A percentile compares a stretch with the other conserved stretches of the same genome.
These are phyloP conservation scores for Vigna mungo DNA, from an alignment of 306 rosid species.

Conservation along the genomic window DNA sequence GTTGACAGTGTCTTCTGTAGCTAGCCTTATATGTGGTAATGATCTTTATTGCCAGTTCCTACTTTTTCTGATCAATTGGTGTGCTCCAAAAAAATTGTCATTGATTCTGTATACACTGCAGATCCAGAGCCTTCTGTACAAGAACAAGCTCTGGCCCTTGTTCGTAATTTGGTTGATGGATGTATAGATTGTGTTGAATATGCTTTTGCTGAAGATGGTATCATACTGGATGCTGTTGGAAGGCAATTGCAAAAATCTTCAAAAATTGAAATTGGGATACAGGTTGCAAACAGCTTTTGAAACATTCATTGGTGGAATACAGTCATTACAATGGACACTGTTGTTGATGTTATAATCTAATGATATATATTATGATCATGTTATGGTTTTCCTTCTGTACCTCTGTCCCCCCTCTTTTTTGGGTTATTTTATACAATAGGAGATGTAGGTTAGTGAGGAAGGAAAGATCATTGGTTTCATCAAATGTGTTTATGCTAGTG, in stretches of 20 bases:
- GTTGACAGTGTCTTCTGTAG: conserved; percentile 74
- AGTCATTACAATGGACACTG: conserved; percentile 13
- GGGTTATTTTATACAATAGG: neutral
- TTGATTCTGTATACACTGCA: conserved; percentile 52
- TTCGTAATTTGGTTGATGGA: conserved; percentile 92
- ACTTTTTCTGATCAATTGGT: conserved; percentile 29
- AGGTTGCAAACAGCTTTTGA: conserved; percentile 65
- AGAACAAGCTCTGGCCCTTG: conserved; percentile 84
- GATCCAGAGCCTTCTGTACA: conserved; percentile 89
- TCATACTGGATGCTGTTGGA: conserved; percentile 76
- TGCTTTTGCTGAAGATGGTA: conserved; percentile 73
- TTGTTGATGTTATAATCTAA: neutral
- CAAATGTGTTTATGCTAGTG: neutral
- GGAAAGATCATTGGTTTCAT: neutral
- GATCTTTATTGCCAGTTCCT: conserved; percentile 23
- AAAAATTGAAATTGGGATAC: conserved; percentile 73
- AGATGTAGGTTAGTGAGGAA: conserved; percentile 11
- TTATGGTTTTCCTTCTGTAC: neutral
- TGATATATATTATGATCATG: conserved; percentile 14
- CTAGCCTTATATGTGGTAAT: conserved; percentile 80
- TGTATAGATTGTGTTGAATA: conserved; percentile 65
- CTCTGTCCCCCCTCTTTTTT: neutral
- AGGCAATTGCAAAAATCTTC: conserved; percentile 70
- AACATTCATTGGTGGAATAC: conserved; percentile 16
- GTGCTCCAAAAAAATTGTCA: conserved; percentile 26